Evolutionary conservation across 2,329 filamentous ascomycete genomes (phyloP).

Genomic region (Calonectria ilicicola): DNA sequence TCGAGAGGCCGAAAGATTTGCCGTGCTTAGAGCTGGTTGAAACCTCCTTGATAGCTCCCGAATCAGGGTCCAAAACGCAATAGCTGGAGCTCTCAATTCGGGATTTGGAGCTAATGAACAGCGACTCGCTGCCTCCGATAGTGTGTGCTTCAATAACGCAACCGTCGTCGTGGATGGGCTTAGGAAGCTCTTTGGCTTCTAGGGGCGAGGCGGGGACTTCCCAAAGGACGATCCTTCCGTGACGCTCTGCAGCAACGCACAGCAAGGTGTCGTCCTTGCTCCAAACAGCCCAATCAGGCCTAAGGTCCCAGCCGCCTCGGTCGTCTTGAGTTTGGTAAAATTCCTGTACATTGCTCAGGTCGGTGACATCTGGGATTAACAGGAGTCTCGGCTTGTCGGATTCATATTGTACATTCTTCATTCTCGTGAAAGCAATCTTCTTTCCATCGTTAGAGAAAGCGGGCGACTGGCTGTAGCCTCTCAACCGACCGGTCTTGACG

Average conservation of each 20-base stretch:
- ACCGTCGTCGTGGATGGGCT: slow-evolving; percentile 63
- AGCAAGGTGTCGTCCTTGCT: slow-evolving; percentile 70
- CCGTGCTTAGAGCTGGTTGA: slow-evolving; percentile 77
- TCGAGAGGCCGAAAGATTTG: slow-evolving; percentile 73
- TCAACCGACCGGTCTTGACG: slow-evolving; percentile 65
- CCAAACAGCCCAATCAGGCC: slow-evolving; percentile 69
- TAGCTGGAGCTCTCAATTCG: slow-evolving; percentile 80
- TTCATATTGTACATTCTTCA: slow-evolving; percentile 83
- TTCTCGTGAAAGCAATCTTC: slow-evolving; percentile 81
- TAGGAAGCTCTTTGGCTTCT: slow-evolving; percentile 61
- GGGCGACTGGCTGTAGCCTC: slow-evolving; percentile 75
- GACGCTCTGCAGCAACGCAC: slow-evolving; percentile 80
- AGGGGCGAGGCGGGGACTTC: slow-evolving; percentile 68
- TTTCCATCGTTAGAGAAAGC: slow-evolving; percentile 80
- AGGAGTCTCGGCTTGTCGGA: slow-evolving; percentile 77
- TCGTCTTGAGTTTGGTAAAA: slow-evolving; percentile 73
- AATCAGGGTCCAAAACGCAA: slow-evolving; percentile 65
- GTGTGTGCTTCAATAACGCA: slow-evolving; percentile 65
- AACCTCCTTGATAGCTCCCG: slow-evolving; percentile 55
- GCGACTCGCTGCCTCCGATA: slow-evolving; percentile 58
- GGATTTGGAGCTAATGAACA: slow-evolving; percentile 77
- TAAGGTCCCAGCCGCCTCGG: slow-evolving; percentile 71
- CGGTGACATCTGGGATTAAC: slow-evolving; percentile 70
- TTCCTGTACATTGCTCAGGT: slow-evolving; percentile 69
- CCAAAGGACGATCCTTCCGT: slow-evolving; percentile 73